Base-by-base conservation (phyloP, 2,329 filamentous ascomycete genomes). In the Ascochyta fabae region DNA sequence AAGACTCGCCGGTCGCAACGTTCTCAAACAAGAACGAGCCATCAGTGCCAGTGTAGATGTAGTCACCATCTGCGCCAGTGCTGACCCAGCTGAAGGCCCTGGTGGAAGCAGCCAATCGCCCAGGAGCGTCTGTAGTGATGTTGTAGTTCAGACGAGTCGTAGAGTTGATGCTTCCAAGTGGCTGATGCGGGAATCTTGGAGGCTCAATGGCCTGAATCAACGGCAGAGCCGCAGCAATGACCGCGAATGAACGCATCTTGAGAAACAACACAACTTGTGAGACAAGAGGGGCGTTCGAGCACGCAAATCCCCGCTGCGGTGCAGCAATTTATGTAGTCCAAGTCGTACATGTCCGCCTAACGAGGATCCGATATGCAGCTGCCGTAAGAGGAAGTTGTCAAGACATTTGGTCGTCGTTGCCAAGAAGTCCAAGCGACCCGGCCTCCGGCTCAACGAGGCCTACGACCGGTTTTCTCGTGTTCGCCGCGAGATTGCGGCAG, bases 21-120 rank as follows among this genome's bases (percentile, higher is more conserved):
- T 88, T 86, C 65, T 85, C 81, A 27, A 89, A 81, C 5, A 87
- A 72, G 6, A 90, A 76, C 27, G 83, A 81, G 9, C 82, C 83
- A 49, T 80, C 79, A 4, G 73, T 70, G 49, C 75, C 80, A 41
- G 74, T 75, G 42, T 80, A 83, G 62, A 88, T 83, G 71, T 86
- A 88, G 45, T 85, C 80, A 22, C 87, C 87, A 60, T 90, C 87
- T 29, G 80, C 78, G 1, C 82, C 84, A 4, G 81, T 82, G 8
- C 80, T 76, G 4, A 86, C 80, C 87, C 86, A 89, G 1, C 79
- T 81, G 33, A 79, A 78, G 12, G 79, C 78, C 12, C 77, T 76
- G 0, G 82, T 76, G 1, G 77, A 66, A 59, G 86, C 79, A 6
- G 70, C 19, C 42, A 74, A 61, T 39, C 60, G 46, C 8, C 70